Base-by-base conservation (phyloP, 306 rosid genomes). In the Prunus kanzakura region DNA sequence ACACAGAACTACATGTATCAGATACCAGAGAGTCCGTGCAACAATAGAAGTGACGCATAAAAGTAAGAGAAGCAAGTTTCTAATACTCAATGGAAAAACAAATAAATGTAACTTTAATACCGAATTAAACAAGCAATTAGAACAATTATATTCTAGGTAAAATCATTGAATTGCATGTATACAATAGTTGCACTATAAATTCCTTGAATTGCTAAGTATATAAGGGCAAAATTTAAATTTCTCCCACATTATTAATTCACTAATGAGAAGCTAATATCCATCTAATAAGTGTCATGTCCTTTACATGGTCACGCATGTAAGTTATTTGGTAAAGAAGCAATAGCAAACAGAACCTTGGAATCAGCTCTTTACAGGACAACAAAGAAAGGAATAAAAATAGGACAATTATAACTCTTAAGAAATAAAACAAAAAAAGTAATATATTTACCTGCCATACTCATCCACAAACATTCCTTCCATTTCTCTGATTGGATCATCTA, bases 391-490 rank as follows among this genome's bases (percentile, higher is more conserved):
- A 43, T 16, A 66, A n/a, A 2, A 41, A 9, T 2, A 11, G 13
- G 12, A 20, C 30, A 54, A n/a, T 8, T 30, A 22, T 35, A 54
- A 57, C 15, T 8, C 0, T 22, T 72, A 15, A 35, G 9, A 9
- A 1, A 38, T 0, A 38, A 56, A 57, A 38, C 43, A 1, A 38
- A 56, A 56, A 12, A 38, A 38, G 15, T 45, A 54, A 5, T 14
- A 66, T 57, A 60, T 70, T 55, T 38, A 95, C 99, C 99, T 96
- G 77, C 99, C 99, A 80, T 96, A 96, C 84, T 96, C 99, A 83
- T 96, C 99, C 83, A 96, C 99, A 80, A 92, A 88, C 99, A 96
- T 96, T 87, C 98, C 99, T 79, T 96, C 99, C 99, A 96, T 96
- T 91, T 96, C 99, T 81, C 99, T 92, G 49, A 96, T 88, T 68